Base-by-base conservation (phyloP, 2,329 filamentous ascomycete species). In the Cercospora brassicicola region DNA sequence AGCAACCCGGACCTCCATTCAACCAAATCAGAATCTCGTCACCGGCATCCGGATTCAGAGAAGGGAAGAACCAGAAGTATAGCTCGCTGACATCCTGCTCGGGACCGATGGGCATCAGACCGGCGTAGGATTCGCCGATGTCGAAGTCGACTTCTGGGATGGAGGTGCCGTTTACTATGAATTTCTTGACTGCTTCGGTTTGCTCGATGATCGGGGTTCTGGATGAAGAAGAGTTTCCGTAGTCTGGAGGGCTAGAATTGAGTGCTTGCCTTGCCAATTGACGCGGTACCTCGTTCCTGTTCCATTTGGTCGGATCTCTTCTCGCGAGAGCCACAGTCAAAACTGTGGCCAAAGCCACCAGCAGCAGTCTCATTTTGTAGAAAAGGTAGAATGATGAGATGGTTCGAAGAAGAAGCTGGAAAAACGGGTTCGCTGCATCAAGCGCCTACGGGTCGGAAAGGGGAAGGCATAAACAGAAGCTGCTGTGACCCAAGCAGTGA, bases 1-100 rank as follows among this genome's bases (percentile, higher is more conserved):
- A 79, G 72, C 83, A 85, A 0, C 83, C 83, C 2, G 83, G 83
- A 3, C 83, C 81, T 30, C 79, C 79, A 48, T 80, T 80, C 42
- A 80, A 69, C 69, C 64, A 80, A 69, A 80, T 79, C 20, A 75
- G 23, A n/a, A 80, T 78, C 72, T 80, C 78, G 57, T 85, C 83
- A 1, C 79, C 78, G 9, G 82, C 82, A 9, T 78, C 76, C 3
- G 79, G 78, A 61, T 76, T 76, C 28, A 61, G 48, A 18, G 72
- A 72, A 6, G 84, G 83, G 69, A 84, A 84, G 73, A 84, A 84
- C 82, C 82, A 81, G 73, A 85, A 86, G 72, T 81, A 86, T 1
- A 86, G 76, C 68, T 78, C 75, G 57, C 72, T 75, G 30, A 71
- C 68, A 61, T 76, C 74, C 10, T 67, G 68, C 28, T 73, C 69